Conservation (phyloP, 1,284 basidiomycete species). For the Phellinidium pouzarii region DNA sequence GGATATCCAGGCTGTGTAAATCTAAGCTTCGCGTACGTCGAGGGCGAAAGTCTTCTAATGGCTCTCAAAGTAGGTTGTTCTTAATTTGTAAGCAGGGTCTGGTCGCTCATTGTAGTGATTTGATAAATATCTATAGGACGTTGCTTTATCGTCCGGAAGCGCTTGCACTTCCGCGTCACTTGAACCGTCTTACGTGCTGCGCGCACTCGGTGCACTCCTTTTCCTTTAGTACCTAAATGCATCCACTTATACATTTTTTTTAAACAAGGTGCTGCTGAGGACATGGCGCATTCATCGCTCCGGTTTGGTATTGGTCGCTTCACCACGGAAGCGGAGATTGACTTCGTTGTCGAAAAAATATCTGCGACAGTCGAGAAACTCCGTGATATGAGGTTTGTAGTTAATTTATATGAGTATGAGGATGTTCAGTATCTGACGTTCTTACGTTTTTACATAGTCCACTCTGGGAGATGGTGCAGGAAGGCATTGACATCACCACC, state of each 20-base stretch:
- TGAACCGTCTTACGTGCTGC: slow-evolving; percentile 96
- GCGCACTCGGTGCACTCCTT: slow-evolving; percentile 70
- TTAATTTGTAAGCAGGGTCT: slow-evolving; percentile 42
- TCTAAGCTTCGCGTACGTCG: slow-evolving; percentile 94
- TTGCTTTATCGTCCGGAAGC: slow-evolving; percentile 95
- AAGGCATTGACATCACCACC: slow-evolving; percentile 89
- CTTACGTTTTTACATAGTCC: slow-evolving; percentile 45
- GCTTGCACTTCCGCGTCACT: slow-evolving; percentile 98
- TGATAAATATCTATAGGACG: slow-evolving; percentile 51
- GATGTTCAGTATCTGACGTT: slow-evolving; percentile 2
- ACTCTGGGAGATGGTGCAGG: slow-evolving; percentile 97
- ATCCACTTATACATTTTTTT: slow-evolving; percentile 8
- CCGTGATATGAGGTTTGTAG: slow-evolving; percentile 55
- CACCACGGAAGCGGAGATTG: slow-evolving; percentile 96
- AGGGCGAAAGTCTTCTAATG: slow-evolving; percentile 97
- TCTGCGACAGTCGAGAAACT: slow-evolving; percentile 74
- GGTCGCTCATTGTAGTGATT: background rate
- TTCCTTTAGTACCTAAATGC: slow-evolving; percentile 7
- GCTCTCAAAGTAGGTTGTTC: slow-evolving; percentile 85
- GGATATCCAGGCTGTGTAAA: slow-evolving; percentile 95
- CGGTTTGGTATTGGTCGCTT: slow-evolving; percentile 98
- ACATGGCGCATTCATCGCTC: slow-evolving; percentile 97
- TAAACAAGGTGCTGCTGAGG: slow-evolving; percentile 79
- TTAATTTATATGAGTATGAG: slow-evolving; percentile 20
- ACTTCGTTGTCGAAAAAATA: slow-evolving; percentile 90